Evolutionary conservation across 768 basidiomycete species (phyloP), one percentile per base, ranked within the genome.

Genomic region (Amanita thiersii): DNA sequence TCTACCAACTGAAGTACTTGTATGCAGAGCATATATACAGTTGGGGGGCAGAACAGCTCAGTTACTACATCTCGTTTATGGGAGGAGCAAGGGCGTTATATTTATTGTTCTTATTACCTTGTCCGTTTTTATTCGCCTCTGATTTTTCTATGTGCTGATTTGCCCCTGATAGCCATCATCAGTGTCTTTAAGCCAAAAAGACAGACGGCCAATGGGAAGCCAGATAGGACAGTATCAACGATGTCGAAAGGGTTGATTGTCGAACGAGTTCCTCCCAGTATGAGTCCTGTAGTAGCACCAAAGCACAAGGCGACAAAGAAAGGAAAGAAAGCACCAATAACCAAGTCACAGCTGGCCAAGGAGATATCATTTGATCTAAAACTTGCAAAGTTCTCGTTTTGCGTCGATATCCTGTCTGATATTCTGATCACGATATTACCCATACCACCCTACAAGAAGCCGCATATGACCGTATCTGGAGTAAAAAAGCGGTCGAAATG

Each of bases 1-100:
- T 89, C 3, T 80, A 75, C 59, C 83, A 85, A 55, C 64, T 88
- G 56, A 91, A 88, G 54, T 88, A 88, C 56, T 63, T 88, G 19
- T 91, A 89, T 53, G 86, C 82, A 2, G 75, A 68, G 39, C 82
- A 86, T 52, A 60, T 75, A 6, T 88, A 83, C 49, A 65, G 64
- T 37, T 89, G 86, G 86, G 70, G 67, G 31, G 75, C 80, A 12
- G 80, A 80, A 50, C 72, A 81, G 56, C 58, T 88, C 49, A 78
- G 83, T 46, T 85, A 85, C 55, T 89, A 84, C 49, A 81, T 89
- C 37, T 81, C 82, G 1, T 72, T 75, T 50, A 68, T 82, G 56
- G 77, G 81, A 12, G 73, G 65, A 26, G 55, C 70, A 12, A 73
- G 83, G 3, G 85, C 81, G 3, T 40, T 76, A 12, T 69, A 78